Percentiles rank a stretch among this genome's conserved stretches.
phyloP scores from a whole-genome alignment of 306 rosid species.

The Pachyrhizus erosus region DNA sequence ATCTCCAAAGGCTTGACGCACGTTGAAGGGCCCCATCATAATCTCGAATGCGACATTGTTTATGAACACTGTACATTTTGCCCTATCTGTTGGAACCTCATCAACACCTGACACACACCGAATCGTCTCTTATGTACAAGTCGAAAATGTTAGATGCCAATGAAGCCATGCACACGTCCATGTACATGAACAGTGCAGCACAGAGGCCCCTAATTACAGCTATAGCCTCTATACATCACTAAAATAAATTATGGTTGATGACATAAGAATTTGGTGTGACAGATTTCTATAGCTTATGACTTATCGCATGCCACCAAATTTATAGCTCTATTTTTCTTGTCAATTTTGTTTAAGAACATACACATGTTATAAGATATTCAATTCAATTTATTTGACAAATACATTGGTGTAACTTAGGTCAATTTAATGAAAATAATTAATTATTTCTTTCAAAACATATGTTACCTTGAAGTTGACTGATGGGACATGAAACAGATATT shows the following conservation, averaged over 20 bases:
- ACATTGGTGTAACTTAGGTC: background rate
- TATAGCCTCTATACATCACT: background rate
- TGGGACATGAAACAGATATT: constrained; percentile 46
- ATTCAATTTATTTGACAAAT: background rate
- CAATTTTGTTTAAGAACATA: too few species aligned
- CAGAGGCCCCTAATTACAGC: background rate
- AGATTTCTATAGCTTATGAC: too few species aligned
- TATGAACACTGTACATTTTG: constrained; percentile 66
- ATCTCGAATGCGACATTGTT: constrained; percentile 75
- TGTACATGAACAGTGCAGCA: background rate
- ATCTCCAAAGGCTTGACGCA: constrained; percentile 79
- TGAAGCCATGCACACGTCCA: constrained; percentile 76
- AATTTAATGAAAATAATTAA: background rate
- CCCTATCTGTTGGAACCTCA: constrained; percentile 37
- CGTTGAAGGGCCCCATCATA: constrained; percentile 65
- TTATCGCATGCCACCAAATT: too few species aligned
- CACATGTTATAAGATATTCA: too few species aligned
- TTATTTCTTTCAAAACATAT: background rate
- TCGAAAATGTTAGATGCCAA: background rate
- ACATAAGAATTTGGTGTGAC: background rate
- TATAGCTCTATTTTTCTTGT: background rate
- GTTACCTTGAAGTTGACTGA: constrained; percentile 66
- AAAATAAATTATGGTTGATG: background rate
- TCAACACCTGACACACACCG: constrained; percentile 56
- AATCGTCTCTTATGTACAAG: constrained; percentile 34